Conservation (phyloP, 768 basidiomycete genomes). For the Gelatoporia subvermispora region DNA sequence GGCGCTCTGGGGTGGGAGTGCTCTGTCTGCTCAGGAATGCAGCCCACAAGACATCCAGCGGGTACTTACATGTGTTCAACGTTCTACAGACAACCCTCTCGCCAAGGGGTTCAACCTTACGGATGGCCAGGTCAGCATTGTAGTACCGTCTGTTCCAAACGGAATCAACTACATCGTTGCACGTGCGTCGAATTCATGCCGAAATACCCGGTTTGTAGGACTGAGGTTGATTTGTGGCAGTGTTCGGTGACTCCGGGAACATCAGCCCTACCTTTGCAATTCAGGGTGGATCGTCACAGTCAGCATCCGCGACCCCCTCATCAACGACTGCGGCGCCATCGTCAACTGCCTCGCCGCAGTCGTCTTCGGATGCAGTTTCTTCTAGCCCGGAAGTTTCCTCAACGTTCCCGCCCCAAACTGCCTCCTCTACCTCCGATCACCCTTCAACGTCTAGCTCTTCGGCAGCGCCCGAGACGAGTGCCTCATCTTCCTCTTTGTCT, state of each 20-base stretch:
- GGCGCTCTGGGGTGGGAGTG: background rate
- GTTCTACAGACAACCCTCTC: constrained; percentile 37
- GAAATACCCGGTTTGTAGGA: too few species aligned
- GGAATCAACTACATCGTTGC: constrained; percentile 42
- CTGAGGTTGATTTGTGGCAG: constrained; percentile 17
- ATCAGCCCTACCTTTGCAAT: constrained; percentile 24
- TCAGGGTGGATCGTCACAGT: constrained; percentile 6
- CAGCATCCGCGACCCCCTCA: constrained; percentile 1
- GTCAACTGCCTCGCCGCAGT: too few species aligned
- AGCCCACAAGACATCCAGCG: background rate
- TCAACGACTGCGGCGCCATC: too few species aligned
- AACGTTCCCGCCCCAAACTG: too few species aligned
- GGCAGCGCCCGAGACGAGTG: background rate
- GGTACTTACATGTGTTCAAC: background rate
- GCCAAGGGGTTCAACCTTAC: constrained; percentile 35
- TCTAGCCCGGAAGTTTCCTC: too few species aligned
- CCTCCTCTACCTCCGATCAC: too few species aligned
- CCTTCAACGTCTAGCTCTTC: background rate
- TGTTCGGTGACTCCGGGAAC: constrained; percentile 44
- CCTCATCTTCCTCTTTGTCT: background rate
- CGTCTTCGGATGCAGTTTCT: too few species aligned
- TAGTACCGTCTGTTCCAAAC: constrained; percentile 31
- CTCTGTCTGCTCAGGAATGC: background rate
- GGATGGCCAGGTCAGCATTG: constrained; percentile 35
- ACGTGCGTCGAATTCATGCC: constrained; percentile 19